Evolutionary conservation across 331 rosid genomes (phyloP), one percentile per base, ranked within the genome.

Genomic region (Telfairia occidentalis): DNA sequence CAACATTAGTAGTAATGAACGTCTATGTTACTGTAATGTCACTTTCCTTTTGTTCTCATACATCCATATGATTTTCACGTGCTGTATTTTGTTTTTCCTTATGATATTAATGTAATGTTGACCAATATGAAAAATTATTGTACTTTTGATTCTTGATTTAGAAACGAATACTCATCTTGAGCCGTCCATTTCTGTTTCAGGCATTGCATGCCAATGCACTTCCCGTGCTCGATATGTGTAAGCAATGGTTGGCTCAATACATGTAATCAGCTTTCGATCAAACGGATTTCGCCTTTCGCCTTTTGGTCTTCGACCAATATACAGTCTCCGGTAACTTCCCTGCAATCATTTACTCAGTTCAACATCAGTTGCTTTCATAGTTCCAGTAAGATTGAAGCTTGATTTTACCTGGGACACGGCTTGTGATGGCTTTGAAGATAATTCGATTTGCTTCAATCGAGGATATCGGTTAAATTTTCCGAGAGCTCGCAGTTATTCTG

Each of bases 171-270:
- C 49, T 77, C 78, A 69, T 76, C 60, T 54, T 74, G 53, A 28
- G 23, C 43, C 58, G 54, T 53, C 49, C 60, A 55, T 82, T 37
- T 77, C 34, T 77, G 78, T 87, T 81, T 87, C 90, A 94, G 98
- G 98, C 97, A 66, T 83, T 91, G 70, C 98, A 94, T 82, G 96
- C 97, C n/a, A 94, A 88, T 84, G 96, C 98, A 5, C 98, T 91
- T 79, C 96, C 97, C 1, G 98, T 94, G 80, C 96, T 94, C 65
- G 98, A 94, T 79, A 91, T 94, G 97, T 94, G 98, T 84, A 94
- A 94, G 85, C 98, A 94, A 71, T 94, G 98, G 98, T 83, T 94
- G 89, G 96, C 97, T 78, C 96, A 89, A 83, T 89, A 88, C 84
- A 91, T 94, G 98, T 94, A 86, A 82, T 53, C 37, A 42, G 58